A percentile compares a stretch with the other conserved stretches of the same genome.
These are phyloP conservation scores for Trypanosomatidae sp. DNA, from an alignment of 208 protist species.

Conservation along the genomic window DNA sequence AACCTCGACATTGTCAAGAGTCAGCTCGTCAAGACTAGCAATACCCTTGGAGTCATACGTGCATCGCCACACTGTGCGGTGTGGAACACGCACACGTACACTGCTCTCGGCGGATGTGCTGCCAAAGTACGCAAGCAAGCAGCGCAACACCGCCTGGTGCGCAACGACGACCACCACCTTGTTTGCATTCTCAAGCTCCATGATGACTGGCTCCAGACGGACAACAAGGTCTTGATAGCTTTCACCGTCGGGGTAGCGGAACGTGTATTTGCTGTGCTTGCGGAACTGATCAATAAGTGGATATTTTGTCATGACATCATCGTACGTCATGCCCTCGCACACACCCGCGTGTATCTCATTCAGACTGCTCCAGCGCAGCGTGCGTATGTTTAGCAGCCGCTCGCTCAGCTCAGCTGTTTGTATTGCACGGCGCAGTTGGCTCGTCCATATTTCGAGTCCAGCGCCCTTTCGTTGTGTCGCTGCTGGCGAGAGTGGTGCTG, in stretches of 20 bases:
- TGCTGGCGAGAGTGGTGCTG: not conserved
- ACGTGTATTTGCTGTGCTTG: conserved; percentile 72
- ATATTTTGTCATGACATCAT: conserved; percentile 52
- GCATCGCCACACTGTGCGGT: conserved; percentile 79
- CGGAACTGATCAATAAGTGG: conserved; percentile 71
- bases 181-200: conserved; percentile 82
- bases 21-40: conserved; percentile 57
- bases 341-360: conserved; percentile 87
- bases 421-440: conserved; percentile 67
- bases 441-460: conserved; percentile 80
- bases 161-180: conserved; percentile 73
- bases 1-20: conserved; percentile 22
- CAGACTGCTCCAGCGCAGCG: conserved; percentile 66
- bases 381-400: conserved; percentile 45
- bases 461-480: not conserved
- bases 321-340: conserved; percentile 80
- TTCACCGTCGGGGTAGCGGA: conserved; percentile 81
- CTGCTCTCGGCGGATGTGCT: conserved; percentile 68
- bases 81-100: conserved; percentile 56
- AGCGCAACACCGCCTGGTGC: conserved; percentile 74
- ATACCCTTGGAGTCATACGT: conserved; percentile 77
- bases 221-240: conserved; percentile 83
- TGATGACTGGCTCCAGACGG: conserved; percentile 83
- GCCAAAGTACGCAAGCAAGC: conserved; percentile 79
- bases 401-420: conserved; percentile 68